phyloP scores from a whole-genome alignment of 495 filamentous ascomycete species.

The Penicillium psychrofluorescens region DNA sequence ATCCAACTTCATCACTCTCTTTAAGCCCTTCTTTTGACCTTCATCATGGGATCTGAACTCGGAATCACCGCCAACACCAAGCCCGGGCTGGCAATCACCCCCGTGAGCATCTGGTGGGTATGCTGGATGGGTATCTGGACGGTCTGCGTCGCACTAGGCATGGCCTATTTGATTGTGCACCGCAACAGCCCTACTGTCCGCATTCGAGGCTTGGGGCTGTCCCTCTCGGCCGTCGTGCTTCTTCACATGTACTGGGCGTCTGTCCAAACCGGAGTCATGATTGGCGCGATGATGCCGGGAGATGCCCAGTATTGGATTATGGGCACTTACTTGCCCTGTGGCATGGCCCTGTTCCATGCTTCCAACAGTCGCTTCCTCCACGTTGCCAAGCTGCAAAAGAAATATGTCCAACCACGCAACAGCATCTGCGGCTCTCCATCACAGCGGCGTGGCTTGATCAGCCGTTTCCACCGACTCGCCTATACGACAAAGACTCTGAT shows the following conservation, averaged over 20 bases:
- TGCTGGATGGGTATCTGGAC: slow-evolving; percentile 45
- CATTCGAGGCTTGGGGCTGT: slow-evolving; percentile 54
- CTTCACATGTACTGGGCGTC: slow-evolving; percentile 59
- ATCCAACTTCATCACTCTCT: no score
- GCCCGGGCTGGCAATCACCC: slow-evolving; percentile 11
- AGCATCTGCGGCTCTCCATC: background rate
- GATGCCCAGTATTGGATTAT: slow-evolving; percentile 65
- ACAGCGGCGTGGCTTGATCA: slow-evolving; percentile 10
- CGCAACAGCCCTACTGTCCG: slow-evolving; percentile 52
- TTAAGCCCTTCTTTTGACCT: no score
- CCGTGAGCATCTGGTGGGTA: slow-evolving; percentile 30
- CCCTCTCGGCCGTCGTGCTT: slow-evolving; percentile 49
- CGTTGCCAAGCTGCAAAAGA: slow-evolving; percentile 42
- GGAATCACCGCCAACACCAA: slow-evolving; percentile 23
- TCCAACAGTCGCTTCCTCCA: slow-evolving; percentile 60
- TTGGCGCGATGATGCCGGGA: slow-evolving; percentile 54
- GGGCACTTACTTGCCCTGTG: slow-evolving; percentile 62
- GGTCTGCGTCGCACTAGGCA: slow-evolving; percentile 39
- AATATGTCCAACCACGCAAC: slow-evolving; percentile 16
- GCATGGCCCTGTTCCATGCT: slow-evolving; percentile 66
- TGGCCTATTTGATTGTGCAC: slow-evolving; percentile 45
- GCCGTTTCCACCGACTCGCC: slow-evolving; percentile 19
- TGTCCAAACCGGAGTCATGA: slow-evolving; percentile 52
- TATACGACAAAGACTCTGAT: slow-evolving; percentile 21
- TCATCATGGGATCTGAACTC: slow-evolving; percentile 30